Base-by-base conservation (phyloP, 208 protist genomes). In the Leishmania aethiopica region DNA sequence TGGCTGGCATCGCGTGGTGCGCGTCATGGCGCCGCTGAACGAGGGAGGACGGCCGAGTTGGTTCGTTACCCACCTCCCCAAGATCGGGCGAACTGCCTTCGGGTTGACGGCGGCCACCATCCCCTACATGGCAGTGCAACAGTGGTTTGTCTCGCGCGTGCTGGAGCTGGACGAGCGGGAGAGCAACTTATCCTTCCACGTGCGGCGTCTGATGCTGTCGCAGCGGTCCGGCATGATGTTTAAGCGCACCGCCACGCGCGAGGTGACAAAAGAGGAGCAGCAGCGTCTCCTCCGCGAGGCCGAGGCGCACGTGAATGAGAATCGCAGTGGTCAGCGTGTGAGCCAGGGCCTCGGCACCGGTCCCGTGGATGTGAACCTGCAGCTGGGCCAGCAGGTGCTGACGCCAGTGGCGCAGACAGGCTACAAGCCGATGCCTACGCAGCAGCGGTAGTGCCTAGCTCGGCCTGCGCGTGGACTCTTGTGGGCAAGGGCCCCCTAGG, bases 201-300 rank as follows among this genome's bases (percentile, higher is more conserved):
- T 94, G 75, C 82, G 89, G 1, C 90, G 93, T 11, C 82, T 95
- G 40, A 95, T 96, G 92, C 84, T 96, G 45, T 85, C 91, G 55
- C 93, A 96, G 86, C 89, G 93, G 25, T 92, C 86, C 1, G 84
- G 89, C 35, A 95, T 96, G 90, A 96, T 96, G 93, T 96, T 96
- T 67, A 90, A 88, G 69, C 93, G 93, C 72, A 95, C 93, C n/a
- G 90, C 91, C 70, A 95, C 93, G 0, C 93, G 93, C 1, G 93
- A 96, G 84, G 92, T 96, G 73, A 96, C 93, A 25, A 88, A 88
- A 15, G 93, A 95, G 77, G 93, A 96, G 86, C 93, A 96, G 88
- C 84, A 95, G 78, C 85, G 84, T 17, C 87, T 96, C 35, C 86
- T 93, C 88, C 86, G 80, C 37, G 87, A 94, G 83, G 87, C 93